Conservation (phyloP, 805 yeast species). For the Spathaspora sp. region DNA sequence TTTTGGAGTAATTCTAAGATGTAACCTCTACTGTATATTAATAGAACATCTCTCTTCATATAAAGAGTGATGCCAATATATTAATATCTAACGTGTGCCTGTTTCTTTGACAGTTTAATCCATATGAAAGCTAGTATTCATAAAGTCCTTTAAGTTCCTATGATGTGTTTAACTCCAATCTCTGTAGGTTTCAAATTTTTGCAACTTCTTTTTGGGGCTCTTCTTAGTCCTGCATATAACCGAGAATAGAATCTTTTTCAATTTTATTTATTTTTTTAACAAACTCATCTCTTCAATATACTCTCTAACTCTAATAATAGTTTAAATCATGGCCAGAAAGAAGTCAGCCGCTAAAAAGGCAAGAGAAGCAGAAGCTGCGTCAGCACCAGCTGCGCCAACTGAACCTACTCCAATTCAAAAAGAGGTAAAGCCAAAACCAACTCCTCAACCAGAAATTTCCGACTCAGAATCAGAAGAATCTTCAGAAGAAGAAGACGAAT, state of each 20-base stretch:
- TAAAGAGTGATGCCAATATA: neutral
- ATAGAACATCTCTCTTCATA: neutral
- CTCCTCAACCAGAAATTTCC: no score
- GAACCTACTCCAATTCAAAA: constrained; percentile 4
- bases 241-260: neutral
- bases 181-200: no score
- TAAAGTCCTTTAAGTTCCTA: no score
- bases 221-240: neutral
- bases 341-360: constrained; percentile 80
- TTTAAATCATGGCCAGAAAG: constrained; percentile 69
- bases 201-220: no score
- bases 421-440: constrained; percentile 13
- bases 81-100: no score
- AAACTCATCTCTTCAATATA: neutral
- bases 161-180: no score
- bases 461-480: constrained; percentile 9
- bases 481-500: constrained; percentile 73
- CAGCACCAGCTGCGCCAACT: neutral
- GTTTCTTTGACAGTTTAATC: no score
- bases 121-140: no score
- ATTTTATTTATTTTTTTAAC: no score
- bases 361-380: constrained; percentile 34
- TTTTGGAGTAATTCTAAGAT: neutral
- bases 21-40: neutral
- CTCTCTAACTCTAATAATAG: neutral